These are phyloP conservation scores for Vitis cinerea DNA, from an alignment of 164 flowering plant genomes.

Conservation along the genomic window DNA sequence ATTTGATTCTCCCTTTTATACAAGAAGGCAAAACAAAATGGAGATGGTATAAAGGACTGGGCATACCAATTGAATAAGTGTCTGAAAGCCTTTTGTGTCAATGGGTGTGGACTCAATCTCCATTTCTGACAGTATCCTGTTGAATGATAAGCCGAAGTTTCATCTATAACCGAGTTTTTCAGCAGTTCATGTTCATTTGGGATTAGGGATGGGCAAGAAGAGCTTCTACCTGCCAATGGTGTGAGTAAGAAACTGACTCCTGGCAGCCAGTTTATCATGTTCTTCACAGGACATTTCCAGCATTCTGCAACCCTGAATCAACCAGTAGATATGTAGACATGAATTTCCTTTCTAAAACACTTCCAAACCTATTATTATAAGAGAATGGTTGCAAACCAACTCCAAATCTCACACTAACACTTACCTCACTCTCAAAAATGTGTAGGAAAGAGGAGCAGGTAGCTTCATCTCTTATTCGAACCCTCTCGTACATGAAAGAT, in stretches of 20 bases:
- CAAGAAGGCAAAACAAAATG: background rate
- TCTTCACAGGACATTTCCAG: constrained; percentile 76
- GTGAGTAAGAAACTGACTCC: constrained; percentile 73
- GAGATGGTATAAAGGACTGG: background rate
- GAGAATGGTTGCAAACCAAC: too few species aligned
- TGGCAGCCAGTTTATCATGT: constrained; percentile 66
- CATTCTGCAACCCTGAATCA: constrained; percentile 71
- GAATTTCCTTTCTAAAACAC: background rate
- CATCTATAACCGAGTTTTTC: too few species aligned
- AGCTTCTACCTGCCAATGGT: constrained; percentile 63
- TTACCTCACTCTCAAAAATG: constrained; percentile 60
- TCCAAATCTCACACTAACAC: background rate
- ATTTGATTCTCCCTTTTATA: too few species aligned
- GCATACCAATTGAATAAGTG: constrained; percentile 60
- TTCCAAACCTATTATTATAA: background rate
- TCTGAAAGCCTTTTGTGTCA: constrained; percentile 63
- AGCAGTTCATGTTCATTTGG: background rate
- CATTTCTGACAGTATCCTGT: constrained; percentile 59
- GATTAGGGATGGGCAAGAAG: background rate
- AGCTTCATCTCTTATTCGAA: constrained; percentile 50
- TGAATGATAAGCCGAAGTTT: background rate
- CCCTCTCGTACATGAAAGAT: constrained; percentile 56
- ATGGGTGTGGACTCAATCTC: constrained; percentile 56
- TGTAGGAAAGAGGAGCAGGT: constrained; percentile 48
- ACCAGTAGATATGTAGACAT: background rate